Evolutionary conservation across 768 basidiomycete species (phyloP), one percentile per base, ranked within the genome.

Genomic region (Leccinum barrowsii): DNA sequence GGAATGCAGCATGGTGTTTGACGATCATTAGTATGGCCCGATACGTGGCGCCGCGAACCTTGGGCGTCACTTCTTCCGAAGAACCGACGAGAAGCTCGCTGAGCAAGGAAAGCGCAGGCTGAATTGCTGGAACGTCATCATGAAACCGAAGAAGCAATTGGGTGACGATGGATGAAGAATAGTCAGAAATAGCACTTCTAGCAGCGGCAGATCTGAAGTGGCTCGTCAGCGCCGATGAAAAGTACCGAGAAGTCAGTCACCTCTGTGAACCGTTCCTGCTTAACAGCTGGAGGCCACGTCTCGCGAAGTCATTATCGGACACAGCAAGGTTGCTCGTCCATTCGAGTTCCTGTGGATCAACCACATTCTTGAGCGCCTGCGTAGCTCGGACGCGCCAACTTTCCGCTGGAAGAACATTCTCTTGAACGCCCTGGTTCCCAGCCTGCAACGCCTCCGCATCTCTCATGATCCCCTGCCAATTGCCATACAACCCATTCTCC

Each of bases 301-400:
- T 58, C 21, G 76, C 74, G 49, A 80, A 82, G 17, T 78, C 69
- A 5, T 68, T 63, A 40, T 82, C 78, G 2, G 75, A 63, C 19
- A 79, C 65, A 8, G 66, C 69, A 46, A 76, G 74, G 50, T 84
- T 80, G 24, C 81, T 81, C 78, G 82, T 83, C 86, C 84, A 87
- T 12, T 74, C 65, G 7, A 82, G 63, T 2, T 76, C 67, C 56
- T 80, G 77, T 19, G 81, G 79, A 55, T 74, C 63, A 19, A 83
- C 73, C 44, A 87, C 73, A 1, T 74, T 69, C 21, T 78, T 64
- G 10, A 76, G 61, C 24, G 61, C 59, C 65, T 70, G 26, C 76
- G 65, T 40, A 61, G 67, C 66, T 70, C 50, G 56, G 37, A 47
- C 37, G 26, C 70, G 67, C 70, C 70, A 73, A 42, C 52, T 46